Base-by-base conservation (phyloP, 2,329 filamentous ascomycete species). In the Claviceps fusiformis region DNA sequence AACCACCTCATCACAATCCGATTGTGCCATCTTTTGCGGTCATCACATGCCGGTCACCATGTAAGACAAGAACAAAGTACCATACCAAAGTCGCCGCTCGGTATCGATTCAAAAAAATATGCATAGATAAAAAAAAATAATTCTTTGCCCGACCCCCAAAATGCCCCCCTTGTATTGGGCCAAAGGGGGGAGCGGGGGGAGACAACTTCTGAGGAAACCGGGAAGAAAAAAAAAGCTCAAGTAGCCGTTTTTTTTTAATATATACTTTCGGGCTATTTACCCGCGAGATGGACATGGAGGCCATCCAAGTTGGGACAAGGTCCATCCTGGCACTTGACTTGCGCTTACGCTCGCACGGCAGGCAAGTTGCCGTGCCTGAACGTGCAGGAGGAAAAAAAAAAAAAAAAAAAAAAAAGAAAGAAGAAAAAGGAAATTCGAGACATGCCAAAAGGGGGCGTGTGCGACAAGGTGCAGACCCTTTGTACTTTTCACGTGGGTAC, bases 1-100 rank as follows among this genome's bases (percentile, higher is more conserved):
- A 24, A 53, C 52, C 44, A 39, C 39, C 17, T 24, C 52, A 24
- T 54, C 52, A 41, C 52, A 48, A 48, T 53, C 33, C 50, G 35
- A n/a, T 52, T 44, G 37, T 35, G 47, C 24, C 39, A 41, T 43
- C 39, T 33, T 39, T 52, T 53, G 10, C 29, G 39, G 37, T 54
- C 35, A 35, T 54, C 52, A 54, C 52, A 54, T 49, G 52, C 52
- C 45, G 19, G 45, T 33, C 45, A n/a, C 24, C 19, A 54, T 49
- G 45, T 29, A 17, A 48, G 52, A 54, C 52, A 48, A 27, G 17
- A 49, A 27, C 9, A n/a, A 13, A 11, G 9, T 43, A 35, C n/a
- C 45, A 54, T 41, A 43, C 45, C 45, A 43, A 45, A 33, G 15
- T 33, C 37, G 27, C 13, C 35, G 2, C 5, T 37, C 35, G 6